phyloP scores from a whole-genome alignment of 2,329 filamentous ascomycete species.

The Cryphonectria naterciae region DNA sequence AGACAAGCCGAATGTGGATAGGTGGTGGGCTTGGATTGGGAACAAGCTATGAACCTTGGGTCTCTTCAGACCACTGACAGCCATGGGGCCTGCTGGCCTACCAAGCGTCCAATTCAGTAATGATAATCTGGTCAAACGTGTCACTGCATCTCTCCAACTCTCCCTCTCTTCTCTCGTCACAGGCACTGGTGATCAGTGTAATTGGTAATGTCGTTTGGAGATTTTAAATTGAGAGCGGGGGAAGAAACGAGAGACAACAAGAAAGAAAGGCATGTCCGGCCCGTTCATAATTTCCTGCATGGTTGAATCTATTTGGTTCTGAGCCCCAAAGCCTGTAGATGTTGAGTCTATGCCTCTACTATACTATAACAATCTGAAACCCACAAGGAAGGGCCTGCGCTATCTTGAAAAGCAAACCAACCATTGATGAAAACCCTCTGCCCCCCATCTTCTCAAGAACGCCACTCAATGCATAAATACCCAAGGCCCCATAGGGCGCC shows the following conservation, averaged over 20 bases:
- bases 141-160: not conserved
- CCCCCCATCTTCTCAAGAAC: not conserved
- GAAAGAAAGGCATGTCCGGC: not conserved
- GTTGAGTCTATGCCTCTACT: conserved; percentile 38
- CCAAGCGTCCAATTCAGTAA: not conserved
- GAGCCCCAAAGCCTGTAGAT: conserved; percentile 31
- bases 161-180: not conserved
- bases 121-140: not conserved
- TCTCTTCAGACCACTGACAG: not conserved
- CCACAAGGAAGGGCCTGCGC: conserved; percentile 30
- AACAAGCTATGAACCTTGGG: conserved; percentile 60
- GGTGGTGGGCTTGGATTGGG: conserved; percentile 92
- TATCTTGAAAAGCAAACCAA: conserved; percentile 10
- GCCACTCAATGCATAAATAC: conserved; percentile 16
- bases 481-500: conserved; percentile 4
- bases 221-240: not conserved
- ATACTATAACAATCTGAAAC: conserved; percentile 23
- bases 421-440: not conserved
- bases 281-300: conserved; percentile 9
- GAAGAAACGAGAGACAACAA: not conserved
- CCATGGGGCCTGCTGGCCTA: not conserved
- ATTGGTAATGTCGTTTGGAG: not conserved
- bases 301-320: conserved; percentile 23
- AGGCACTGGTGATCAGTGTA: too few species aligned
- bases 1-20: conserved; percentile 72